phyloP scores from a whole-genome alignment of 2,329 filamentous ascomycete species.

The Chaetomium sp. region DNA sequence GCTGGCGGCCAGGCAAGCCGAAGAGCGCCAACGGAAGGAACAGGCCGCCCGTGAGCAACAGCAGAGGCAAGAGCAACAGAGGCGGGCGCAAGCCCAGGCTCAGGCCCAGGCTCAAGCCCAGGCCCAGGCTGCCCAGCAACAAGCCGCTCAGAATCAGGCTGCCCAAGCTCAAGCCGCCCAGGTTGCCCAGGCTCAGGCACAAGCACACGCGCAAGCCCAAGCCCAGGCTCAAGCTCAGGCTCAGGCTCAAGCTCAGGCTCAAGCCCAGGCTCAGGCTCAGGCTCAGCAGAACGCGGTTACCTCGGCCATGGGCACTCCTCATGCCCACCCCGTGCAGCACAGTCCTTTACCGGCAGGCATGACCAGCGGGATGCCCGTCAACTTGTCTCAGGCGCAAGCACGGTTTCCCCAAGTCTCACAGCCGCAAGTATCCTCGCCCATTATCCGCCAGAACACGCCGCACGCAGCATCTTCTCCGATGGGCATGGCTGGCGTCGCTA shows the following conservation, averaged over 20 bases:
- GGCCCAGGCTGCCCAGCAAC: neutral
- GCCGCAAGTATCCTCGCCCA: conserved; percentile 61
- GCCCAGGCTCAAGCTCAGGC: conserved; percentile 24
- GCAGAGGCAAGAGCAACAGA: conserved; percentile 25
- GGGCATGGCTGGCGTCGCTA: conserved; percentile 49
- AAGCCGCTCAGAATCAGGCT: conserved; percentile 21
- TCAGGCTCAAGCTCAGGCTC: conserved; percentile 23
- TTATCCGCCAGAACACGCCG: conserved; percentile 56
- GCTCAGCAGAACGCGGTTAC: conserved; percentile 27
- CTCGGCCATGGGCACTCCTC: conserved; percentile 33
- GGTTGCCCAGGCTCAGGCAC: conserved; percentile 19
- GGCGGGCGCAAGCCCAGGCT: conserved; percentile 18
- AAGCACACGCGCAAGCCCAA: conserved; percentile 22
- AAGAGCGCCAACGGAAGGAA: conserved; percentile 39
- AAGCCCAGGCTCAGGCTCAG: conserved; percentile 22
- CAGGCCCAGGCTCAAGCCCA: neutral
- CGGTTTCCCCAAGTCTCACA: conserved; percentile 54
- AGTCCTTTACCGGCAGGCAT: conserved; percentile 38
- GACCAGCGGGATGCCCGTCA: conserved; percentile 31
- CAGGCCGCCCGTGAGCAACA: conserved; percentile 29
- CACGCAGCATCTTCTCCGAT: conserved; percentile 61
- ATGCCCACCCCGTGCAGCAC: conserved; percentile 39
- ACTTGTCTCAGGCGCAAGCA: conserved; percentile 37
- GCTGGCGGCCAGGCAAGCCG: conserved; percentile 31
- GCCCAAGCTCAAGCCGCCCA: conserved; percentile 27